phyloP scores from a whole-genome alignment of 139 green algal species.

The Pseudopediastrum boryanum region DNA sequence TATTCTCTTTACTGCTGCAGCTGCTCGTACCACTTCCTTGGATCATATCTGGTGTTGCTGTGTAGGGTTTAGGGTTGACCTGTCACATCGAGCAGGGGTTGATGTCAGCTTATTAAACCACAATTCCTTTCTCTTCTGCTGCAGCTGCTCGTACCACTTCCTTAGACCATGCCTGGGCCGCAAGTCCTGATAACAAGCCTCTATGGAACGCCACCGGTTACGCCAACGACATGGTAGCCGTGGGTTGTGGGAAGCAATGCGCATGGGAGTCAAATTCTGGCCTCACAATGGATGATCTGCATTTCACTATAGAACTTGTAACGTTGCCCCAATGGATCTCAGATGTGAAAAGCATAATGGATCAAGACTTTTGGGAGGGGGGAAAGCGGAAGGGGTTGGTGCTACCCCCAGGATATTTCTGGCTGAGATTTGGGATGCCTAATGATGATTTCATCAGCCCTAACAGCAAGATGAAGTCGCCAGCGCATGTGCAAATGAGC shows the following conservation, averaged over 20 bases:
- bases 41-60: too few relatives aligned
- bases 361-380: conserved; percentile 5
- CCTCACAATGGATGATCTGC: conserved; percentile 29
- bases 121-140: too few relatives aligned
- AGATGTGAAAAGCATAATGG: conserved; percentile 20
- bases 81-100: too few relatives aligned
- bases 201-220: background rate
- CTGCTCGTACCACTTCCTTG: too few relatives aligned
- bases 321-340: conserved; percentile 21
- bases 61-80: too few relatives aligned
- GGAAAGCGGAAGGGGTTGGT: background rate
- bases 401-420: conserved; percentile 36
- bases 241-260: conserved; percentile 4
- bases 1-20: too few relatives aligned
- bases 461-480: conserved; percentile 9
- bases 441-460: conserved; percentile 17
- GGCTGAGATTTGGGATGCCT: conserved; percentile 32
- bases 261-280: background rate
- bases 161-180: conserved; percentile 5
- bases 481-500: conserved; percentile 32
- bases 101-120: too few relatives aligned
- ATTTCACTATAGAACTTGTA: conserved; percentile 29
- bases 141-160: too few relatives aligned
- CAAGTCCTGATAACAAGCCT: background rate
- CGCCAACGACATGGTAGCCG: background rate